phyloP scores from a whole-genome alignment of 371 early-diverging fungal genomes.

The Rhizopus arrhizus region DNA sequence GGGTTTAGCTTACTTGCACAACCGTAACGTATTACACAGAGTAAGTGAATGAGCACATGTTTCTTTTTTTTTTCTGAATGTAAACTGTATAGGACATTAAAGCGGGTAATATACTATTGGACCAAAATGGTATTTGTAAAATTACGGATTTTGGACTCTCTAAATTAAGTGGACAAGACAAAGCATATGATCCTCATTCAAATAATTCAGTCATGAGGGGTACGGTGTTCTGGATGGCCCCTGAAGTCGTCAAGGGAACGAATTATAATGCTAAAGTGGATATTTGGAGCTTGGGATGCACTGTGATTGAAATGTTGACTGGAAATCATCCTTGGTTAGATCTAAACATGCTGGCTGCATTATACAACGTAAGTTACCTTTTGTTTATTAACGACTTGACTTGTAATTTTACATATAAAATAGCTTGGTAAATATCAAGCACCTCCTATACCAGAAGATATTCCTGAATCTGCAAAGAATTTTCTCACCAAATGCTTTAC shows the following conservation, averaged over 20 bases:
- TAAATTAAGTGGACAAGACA: slow-evolving; percentile 70
- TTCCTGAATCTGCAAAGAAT: slow-evolving; percentile 68
- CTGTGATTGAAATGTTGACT: slow-evolving; percentile 96
- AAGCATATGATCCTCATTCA: slow-evolving; percentile 54
- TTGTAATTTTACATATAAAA: background rate
- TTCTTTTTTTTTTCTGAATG: background rate
- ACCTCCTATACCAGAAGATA: slow-evolving; percentile 78
- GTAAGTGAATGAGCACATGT: slow-evolving; percentile 29
- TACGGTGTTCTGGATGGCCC: slow-evolving; percentile 94
- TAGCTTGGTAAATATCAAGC: slow-evolving; percentile 78
- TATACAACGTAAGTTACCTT: slow-evolving; percentile 62
- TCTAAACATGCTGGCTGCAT: slow-evolving; percentile 83
- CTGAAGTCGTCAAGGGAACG: slow-evolving; percentile 86
- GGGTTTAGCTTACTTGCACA: slow-evolving; percentile 96
- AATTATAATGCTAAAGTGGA: slow-evolving; percentile 81
- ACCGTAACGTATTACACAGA: slow-evolving; percentile 92
- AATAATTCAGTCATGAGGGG: slow-evolving; percentile 52
- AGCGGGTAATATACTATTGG: slow-evolving; percentile 91
- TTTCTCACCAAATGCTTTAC: slow-evolving; percentile 80
- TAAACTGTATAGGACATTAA: slow-evolving; percentile 78
- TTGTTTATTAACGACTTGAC: background rate
- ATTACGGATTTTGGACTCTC: slow-evolving; percentile 99
- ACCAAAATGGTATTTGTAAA: slow-evolving; percentile 87
- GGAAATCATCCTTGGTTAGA: slow-evolving; percentile 92
- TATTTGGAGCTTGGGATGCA: slow-evolving; percentile 87